Evolutionary conservation across 768 basidiomycete species (phyloP).

Genomic region (Stropharia rugosoannulata): DNA sequence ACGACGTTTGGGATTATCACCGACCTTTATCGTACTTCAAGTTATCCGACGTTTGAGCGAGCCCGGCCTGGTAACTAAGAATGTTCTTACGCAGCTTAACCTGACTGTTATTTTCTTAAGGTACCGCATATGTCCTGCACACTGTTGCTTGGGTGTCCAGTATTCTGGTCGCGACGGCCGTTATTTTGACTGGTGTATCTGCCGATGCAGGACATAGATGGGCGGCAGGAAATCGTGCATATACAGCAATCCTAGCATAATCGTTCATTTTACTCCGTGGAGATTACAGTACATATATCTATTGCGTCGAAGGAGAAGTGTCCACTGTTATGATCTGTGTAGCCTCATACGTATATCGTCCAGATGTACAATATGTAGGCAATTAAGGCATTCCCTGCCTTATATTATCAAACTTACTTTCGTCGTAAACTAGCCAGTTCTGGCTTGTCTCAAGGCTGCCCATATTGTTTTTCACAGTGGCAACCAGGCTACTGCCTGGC

Average conservation of each 20-base stretch:
- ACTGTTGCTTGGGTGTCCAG: slow-evolving; percentile 61
- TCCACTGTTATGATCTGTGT: background rate
- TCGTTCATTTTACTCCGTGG: background rate
- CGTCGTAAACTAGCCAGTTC: slow-evolving; percentile 84
- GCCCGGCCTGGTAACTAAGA: slow-evolving; percentile 55
- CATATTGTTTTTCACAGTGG: slow-evolving; percentile 77
- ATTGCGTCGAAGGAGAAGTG: background rate
- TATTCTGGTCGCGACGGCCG: slow-evolving; percentile 48
- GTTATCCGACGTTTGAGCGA: slow-evolving; percentile 50
- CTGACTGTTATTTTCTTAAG: slow-evolving; percentile 31
- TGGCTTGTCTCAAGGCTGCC: slow-evolving; percentile 61
- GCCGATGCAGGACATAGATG: slow-evolving; percentile 63
- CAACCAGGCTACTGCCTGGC: slow-evolving; percentile 69
- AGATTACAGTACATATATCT: background rate
- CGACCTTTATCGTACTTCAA: slow-evolving; percentile 48
- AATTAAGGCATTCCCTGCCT: slow-evolving; percentile 57
- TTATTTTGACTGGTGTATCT: slow-evolving; percentile 62
- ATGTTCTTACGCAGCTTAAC: background rate
- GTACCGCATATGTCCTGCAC: slow-evolving; percentile 58
- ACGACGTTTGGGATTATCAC: slow-evolving; percentile 64
- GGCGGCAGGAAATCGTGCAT: slow-evolving; percentile 77
- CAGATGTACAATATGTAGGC: background rate
- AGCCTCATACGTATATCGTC: background rate
- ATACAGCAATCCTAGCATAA: slow-evolving; percentile 38
- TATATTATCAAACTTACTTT: slow-evolving; percentile 81